phyloP scores from a whole-genome alignment of 257 asterid species.

The Primulina eburnea region DNA sequence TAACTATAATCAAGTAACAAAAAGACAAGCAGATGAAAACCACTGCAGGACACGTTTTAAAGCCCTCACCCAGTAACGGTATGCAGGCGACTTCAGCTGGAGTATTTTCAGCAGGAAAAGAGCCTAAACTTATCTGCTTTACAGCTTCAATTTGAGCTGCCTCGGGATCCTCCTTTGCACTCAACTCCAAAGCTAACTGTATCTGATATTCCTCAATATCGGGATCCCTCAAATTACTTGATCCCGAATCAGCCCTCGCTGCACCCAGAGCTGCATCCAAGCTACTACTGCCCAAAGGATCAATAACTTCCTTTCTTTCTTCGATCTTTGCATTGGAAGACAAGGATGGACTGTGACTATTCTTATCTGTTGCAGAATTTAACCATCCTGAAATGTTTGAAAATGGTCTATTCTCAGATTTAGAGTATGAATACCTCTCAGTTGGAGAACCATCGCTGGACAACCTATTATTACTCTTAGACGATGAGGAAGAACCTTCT shows the following conservation, averaged over 20 bases:
- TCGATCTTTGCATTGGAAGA: conserved; percentile 54
- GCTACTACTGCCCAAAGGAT: conserved; percentile 68
- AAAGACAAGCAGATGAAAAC: conserved; percentile 6
- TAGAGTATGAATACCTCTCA: conserved; percentile 46
- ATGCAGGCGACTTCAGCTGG: conserved; percentile 88
- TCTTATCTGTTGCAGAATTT: conserved; percentile 69
- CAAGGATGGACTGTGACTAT: conserved; percentile 70
- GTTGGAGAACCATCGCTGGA: conserved; percentile 45
- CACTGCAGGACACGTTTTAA: background rate
- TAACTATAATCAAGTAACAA: conserved; percentile 1
- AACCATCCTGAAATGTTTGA: conserved; percentile 91
- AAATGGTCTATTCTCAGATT: conserved; percentile 71
- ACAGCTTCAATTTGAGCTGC: conserved; percentile 99
- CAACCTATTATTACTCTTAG: conserved; percentile 47
- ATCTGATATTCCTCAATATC: conserved; percentile 91
- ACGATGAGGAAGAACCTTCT: conserved; percentile 64
- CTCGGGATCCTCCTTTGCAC: conserved; percentile 98
- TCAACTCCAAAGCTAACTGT: conserved; percentile 84
- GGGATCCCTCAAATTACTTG: conserved; percentile 68
- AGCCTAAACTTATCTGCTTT: conserved; percentile 92
- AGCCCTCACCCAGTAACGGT: conserved; percentile 80
- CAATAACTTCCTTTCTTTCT: conserved; percentile 61
- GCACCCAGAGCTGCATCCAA: conserved; percentile 68
- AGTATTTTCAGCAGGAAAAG: conserved; percentile 64
- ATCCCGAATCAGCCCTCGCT: conserved; percentile 52